Conservation (phyloP, 441 rosid genomes). For the Adansonia gregorii region DNA sequence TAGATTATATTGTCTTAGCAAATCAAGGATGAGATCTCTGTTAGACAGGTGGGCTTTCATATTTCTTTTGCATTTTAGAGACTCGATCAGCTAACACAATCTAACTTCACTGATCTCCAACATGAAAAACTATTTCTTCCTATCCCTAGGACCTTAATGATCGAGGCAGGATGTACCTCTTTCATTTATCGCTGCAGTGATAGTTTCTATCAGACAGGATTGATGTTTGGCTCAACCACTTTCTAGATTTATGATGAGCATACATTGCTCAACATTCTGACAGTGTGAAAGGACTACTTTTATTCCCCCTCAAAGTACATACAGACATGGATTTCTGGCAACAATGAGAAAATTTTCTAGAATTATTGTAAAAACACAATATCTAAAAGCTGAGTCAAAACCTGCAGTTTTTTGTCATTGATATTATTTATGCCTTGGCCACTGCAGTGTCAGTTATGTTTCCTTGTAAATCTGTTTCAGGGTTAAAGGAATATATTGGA, state of each 20-base stretch:
- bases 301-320: slow-evolving; percentile 1
- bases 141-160: not conserved
- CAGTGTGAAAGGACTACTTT: slow-evolving; percentile 5
- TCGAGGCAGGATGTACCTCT: slow-evolving; percentile 12
- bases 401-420: slow-evolving; percentile 6
- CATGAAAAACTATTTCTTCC: not conserved
- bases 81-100: slow-evolving; percentile 26
- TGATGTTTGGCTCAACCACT: slow-evolving; percentile 17
- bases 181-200: slow-evolving; percentile 3
- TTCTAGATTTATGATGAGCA: slow-evolving; percentile 15
- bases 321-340: not conserved
- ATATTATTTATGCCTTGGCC: not conserved
- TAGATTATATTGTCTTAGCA: slow-evolving; percentile 18
- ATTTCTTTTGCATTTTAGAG: slow-evolving; percentile 15
- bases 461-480: slow-evolving; percentile 50
- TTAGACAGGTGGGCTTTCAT: slow-evolving; percentile 8
- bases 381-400: slow-evolving; percentile 1
- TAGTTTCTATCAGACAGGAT: not conserved
- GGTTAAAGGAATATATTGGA: slow-evolving; percentile 92
- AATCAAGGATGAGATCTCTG: slow-evolving; percentile 19
- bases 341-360: not conserved
- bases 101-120: slow-evolving; percentile 6
- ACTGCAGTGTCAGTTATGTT: slow-evolving; percentile 19
- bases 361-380: slow-evolving; percentile 12
- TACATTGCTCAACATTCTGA: slow-evolving; percentile 8